These are phyloP conservation scores for Chlamydomonas incerta DNA, from an alignment of 139 green algal genomes.

Conservation along the genomic window DNA sequence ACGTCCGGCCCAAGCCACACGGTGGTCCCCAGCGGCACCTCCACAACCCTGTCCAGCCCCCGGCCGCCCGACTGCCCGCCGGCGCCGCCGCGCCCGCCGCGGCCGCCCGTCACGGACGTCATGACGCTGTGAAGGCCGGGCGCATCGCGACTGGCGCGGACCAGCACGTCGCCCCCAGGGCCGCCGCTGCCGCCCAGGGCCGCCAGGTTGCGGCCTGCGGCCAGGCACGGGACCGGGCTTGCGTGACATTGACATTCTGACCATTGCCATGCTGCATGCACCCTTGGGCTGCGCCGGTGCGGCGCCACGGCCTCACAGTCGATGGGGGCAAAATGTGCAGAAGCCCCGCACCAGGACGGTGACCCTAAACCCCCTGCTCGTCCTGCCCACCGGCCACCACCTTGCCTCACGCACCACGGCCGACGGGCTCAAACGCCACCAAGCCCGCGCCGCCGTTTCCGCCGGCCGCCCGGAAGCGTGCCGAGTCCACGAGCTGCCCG, in stretches of 20 bases:
- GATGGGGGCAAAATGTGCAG: no score
- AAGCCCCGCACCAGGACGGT: no score
- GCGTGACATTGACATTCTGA: no score
- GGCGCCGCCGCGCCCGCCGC: not conserved
- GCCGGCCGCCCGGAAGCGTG: not conserved
- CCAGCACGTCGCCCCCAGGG: conserved; percentile 13
- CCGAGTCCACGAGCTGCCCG: not conserved
- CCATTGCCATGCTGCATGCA: no score
- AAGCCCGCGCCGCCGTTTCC: not conserved
- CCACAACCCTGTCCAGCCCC: not conserved
- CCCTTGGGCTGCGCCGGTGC: no score
- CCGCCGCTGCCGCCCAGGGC: conserved; percentile 17
- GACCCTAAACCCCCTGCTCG: no score
- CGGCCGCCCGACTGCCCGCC: not conserved
- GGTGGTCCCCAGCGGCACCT: conserved; percentile 7
- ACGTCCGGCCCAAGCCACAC: not conserved
- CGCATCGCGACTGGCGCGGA: not conserved
- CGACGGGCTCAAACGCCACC: not conserved
- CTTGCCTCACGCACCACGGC: not conserved
- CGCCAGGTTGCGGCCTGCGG: not conserved
- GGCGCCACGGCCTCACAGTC: no score
- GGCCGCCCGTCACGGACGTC: not conserved
- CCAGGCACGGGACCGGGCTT: no score
- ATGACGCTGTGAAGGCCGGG: not conserved
- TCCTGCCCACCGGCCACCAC: no score